A percentile compares a stretch with the other conserved stretches of the same genome.
phyloP scores from a whole-genome alignment of 371 early-diverging fungal species.

The Entomophthora muscae region DNA sequence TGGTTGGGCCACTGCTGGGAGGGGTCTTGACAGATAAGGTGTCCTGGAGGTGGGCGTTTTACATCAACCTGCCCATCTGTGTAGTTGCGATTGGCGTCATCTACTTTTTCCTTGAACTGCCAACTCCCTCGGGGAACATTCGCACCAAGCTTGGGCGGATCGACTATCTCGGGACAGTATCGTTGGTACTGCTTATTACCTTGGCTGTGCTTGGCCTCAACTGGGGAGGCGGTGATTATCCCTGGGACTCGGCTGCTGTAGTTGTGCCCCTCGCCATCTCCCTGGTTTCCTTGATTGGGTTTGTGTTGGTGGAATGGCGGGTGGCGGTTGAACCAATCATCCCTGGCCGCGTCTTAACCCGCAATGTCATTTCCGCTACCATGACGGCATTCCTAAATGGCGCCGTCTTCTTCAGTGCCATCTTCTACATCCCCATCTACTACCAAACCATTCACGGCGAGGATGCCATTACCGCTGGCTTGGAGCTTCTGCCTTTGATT shows the following conservation, averaged over 20 bases:
- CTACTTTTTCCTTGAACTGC: constrained; percentile 28
- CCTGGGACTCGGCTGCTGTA: constrained; percentile 31
- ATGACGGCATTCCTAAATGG: constrained; percentile 36
- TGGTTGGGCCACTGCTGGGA: constrained; percentile 52
- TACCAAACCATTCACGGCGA: constrained; percentile 24
- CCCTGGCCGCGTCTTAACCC: constrained; percentile 24
- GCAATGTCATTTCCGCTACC: constrained; percentile 23
- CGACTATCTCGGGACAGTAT: constrained; percentile 4
- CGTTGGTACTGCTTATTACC: constrained; percentile 2
- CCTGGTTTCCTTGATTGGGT: constrained; percentile 38
- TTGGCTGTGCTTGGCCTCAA: constrained; percentile 7
- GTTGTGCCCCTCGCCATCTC: constrained; percentile 32
- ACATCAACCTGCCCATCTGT: constrained; percentile 56
- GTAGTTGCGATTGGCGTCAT: constrained; percentile 29
- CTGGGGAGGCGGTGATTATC: constrained; percentile 30
- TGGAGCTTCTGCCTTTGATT: constrained; percentile 44
- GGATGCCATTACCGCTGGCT: constrained; percentile 34
- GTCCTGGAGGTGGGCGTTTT: constrained; percentile 48
- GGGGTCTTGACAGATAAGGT: constrained; percentile 44
- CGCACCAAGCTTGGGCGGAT: constrained; percentile 26
- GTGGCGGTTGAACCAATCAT: constrained; percentile 34
- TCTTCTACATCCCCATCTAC: constrained; percentile 49
- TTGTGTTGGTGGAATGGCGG: constrained; percentile 34
- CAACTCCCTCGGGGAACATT: constrained; percentile 19
- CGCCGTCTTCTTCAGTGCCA: constrained; percentile 38